Conservation (phyloP, 805 yeast genomes). For the Yarrowia yakushimensis region DNA sequence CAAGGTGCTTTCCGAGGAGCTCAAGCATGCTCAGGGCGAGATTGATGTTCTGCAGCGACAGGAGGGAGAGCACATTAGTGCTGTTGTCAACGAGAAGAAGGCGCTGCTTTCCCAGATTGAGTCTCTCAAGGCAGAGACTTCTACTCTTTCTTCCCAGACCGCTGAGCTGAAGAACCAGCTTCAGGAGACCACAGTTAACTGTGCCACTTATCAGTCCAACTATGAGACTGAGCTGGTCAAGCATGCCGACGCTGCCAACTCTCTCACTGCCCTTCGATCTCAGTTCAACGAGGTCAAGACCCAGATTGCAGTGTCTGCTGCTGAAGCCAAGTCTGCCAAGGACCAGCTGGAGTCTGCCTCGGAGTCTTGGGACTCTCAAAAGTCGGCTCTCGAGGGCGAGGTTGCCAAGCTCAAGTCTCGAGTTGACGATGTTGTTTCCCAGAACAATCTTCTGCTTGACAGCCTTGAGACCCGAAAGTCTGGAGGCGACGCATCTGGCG, state of each 20-base stretch:
- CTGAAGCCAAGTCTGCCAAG: constrained; percentile 11
- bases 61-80: constrained; percentile 32
- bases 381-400: constrained; percentile 45
- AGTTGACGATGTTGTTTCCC: constrained; percentile 57
- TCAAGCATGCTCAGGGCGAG: constrained; percentile 30
- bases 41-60: constrained; percentile 27
- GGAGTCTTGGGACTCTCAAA: constrained; percentile 46
- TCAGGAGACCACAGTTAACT: constrained; percentile 41
- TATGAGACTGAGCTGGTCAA: constrained; percentile 54
- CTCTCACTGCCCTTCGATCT: constrained; percentile 42
- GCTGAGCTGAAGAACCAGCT: constrained; percentile 37
- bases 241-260: constrained; percentile 50
- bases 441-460: constrained; percentile 62
- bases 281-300: constrained; percentile 38
- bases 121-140: constrained; percentile 33
- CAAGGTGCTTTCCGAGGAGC: constrained; percentile 27
- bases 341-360: constrained; percentile 38
- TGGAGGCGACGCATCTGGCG: constrained; percentile 26
- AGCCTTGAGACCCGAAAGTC: constrained; percentile 52
- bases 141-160: constrained; percentile 29
- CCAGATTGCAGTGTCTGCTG: constrained; percentile 32
- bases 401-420: constrained; percentile 46
- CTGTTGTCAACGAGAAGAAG: constrained; percentile 31
- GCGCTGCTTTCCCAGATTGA: constrained; percentile 28
- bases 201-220: constrained; percentile 49